These are phyloP conservation scores for Phytophthora aleatoria DNA, from an alignment of 352 stramenopile species.

Conservation along the genomic window DNA sequence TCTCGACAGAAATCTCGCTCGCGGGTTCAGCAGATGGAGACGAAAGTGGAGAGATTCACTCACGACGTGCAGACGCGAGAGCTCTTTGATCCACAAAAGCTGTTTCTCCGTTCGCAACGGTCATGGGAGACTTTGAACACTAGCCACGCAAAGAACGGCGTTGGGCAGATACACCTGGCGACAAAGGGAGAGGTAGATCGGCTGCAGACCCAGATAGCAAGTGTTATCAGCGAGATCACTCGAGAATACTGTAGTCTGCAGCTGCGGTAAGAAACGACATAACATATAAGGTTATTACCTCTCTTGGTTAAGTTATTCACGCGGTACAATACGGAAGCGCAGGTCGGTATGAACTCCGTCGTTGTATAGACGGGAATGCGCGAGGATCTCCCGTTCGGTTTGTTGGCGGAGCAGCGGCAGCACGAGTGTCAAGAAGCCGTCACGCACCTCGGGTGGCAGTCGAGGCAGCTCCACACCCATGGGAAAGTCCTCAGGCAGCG, in stretches of 20 bases:
- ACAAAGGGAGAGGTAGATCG: slow-evolving; percentile 41
- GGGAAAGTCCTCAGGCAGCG: slow-evolving; percentile 57
- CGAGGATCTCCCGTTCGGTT: slow-evolving; percentile 61
- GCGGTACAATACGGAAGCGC: slow-evolving; percentile 61
- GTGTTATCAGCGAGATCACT: slow-evolving; percentile 58
- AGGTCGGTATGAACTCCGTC: slow-evolving; percentile 69
- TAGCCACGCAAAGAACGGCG: not conserved
- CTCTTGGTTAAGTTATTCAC: slow-evolving; percentile 39
- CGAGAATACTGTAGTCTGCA: slow-evolving; percentile 51
- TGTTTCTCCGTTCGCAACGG: slow-evolving; percentile 45
- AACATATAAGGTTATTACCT: slow-evolving; percentile 2
- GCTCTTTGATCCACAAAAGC: slow-evolving; percentile 47
- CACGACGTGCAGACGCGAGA: slow-evolving; percentile 48
- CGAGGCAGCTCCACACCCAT: slow-evolving; percentile 72
- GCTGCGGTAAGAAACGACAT: slow-evolving; percentile 34
- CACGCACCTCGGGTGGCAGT: slow-evolving; percentile 68
- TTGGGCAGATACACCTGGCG: slow-evolving; percentile 14
- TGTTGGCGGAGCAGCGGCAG: slow-evolving; percentile 81
- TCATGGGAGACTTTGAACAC: slow-evolving; percentile 20
- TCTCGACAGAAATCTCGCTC: slow-evolving; percentile 44
- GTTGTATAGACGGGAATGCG: slow-evolving; percentile 66
- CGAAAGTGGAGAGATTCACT: slow-evolving; percentile 45
- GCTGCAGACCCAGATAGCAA: slow-evolving; percentile 49
- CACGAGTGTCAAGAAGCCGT: slow-evolving; percentile 77
- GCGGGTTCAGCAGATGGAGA: slow-evolving; percentile 50